Evolutionary conservation across 805 yeast genomes (phyloP).

Genomic region (Grigorovia jiainica): DNA sequence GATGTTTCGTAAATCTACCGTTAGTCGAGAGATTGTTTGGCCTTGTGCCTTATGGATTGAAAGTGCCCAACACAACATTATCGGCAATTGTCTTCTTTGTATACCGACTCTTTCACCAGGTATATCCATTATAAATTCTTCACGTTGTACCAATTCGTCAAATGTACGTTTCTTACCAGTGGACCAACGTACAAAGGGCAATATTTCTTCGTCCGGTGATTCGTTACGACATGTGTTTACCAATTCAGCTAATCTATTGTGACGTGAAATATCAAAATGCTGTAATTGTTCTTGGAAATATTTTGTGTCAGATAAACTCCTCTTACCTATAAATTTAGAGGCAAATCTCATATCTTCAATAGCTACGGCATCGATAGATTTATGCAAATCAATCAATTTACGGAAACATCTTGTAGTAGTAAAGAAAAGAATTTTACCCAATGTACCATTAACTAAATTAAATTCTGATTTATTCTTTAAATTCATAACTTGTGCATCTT

Average conservation of each 20-base stretch:
- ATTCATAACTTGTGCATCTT: constrained; percentile 92
- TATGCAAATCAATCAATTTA: constrained; percentile 17
- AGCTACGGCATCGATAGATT: constrained; percentile 20
- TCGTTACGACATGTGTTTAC: constrained; percentile 15
- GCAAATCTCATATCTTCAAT: constrained; percentile 27
- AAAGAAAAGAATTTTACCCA: constrained; percentile 57
- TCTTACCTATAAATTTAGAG: constrained; percentile 24
- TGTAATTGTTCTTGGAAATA: constrained; percentile 22
- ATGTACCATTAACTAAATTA: constrained; percentile 76
- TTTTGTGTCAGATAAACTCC: constrained; percentile 13
- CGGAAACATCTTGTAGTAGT: constrained; percentile 21
- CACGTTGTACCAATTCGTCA: constrained; percentile 29
- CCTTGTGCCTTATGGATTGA: constrained; percentile 85
- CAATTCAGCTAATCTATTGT: constrained; percentile 11
- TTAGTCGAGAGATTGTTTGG: constrained; percentile 63
- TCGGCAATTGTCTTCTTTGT: constrained; percentile 53
- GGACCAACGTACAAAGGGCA: constrained; percentile 30
- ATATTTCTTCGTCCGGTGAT: constrained; percentile 10
- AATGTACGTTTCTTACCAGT: constrained; percentile 19
- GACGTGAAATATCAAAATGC: constrained; percentile 13
- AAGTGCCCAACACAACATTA: constrained; percentile 70
- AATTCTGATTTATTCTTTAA: constrained; percentile 67
- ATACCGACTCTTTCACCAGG: constrained; percentile 26
- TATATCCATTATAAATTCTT: constrained; percentile 33
- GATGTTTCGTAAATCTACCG: constrained; percentile 54